Evolutionary conservation across 192 early-diverging fungal genomes (phyloP).

Genomic region (Nowakowskiella sp.): DNA sequence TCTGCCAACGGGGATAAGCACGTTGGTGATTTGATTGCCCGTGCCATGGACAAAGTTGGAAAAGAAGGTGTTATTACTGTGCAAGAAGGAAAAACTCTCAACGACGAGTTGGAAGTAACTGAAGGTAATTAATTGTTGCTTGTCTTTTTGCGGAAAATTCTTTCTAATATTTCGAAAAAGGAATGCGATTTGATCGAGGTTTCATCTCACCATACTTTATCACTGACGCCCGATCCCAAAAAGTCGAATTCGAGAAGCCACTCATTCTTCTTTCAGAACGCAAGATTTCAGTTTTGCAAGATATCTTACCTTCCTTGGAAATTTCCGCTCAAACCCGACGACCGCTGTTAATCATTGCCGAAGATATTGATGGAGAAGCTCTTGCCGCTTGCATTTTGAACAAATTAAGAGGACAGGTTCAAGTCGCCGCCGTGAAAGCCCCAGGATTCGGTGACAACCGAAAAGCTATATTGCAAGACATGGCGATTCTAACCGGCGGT

Average conservation of each 20-base stretch:
- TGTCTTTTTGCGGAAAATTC: not conserved
- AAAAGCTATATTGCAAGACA: slow-evolving; percentile 95
- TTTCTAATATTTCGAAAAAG: slow-evolving; percentile 14
- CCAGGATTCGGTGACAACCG: slow-evolving; percentile 99
- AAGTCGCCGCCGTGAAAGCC: slow-evolving; percentile 96
- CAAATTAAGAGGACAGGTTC: slow-evolving; percentile 97
- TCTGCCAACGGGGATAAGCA: slow-evolving; percentile 99
- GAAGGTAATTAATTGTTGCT: slow-evolving; percentile 57
- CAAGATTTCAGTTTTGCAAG: slow-evolving; percentile 94
- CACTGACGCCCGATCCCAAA: slow-evolving; percentile 95
- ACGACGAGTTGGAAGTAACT: slow-evolving; percentile 98
- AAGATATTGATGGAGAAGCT: slow-evolving; percentile 99
- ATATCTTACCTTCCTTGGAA: slow-evolving; percentile 94
- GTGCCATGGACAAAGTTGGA: slow-evolving; percentile 99
- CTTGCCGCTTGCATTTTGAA: slow-evolving; percentile 99
- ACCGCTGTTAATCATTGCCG: slow-evolving; percentile 94
- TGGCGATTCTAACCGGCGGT: slow-evolving; percentile 92
- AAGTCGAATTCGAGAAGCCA: slow-evolving; percentile 99
- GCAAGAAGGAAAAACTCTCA: slow-evolving; percentile 98
- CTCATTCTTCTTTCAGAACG: slow-evolving; percentile 96
- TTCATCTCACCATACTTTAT: slow-evolving; percentile 99
- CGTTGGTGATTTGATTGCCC: slow-evolving; percentile 92
- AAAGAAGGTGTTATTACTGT: slow-evolving; percentile 99
- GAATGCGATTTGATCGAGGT: slow-evolving; percentile 99
- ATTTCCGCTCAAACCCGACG: slow-evolving; percentile 88